Evolutionary conservation across 2,329 filamentous ascomycete species (phyloP).

Genomic region (Diaporthe sp.): DNA sequence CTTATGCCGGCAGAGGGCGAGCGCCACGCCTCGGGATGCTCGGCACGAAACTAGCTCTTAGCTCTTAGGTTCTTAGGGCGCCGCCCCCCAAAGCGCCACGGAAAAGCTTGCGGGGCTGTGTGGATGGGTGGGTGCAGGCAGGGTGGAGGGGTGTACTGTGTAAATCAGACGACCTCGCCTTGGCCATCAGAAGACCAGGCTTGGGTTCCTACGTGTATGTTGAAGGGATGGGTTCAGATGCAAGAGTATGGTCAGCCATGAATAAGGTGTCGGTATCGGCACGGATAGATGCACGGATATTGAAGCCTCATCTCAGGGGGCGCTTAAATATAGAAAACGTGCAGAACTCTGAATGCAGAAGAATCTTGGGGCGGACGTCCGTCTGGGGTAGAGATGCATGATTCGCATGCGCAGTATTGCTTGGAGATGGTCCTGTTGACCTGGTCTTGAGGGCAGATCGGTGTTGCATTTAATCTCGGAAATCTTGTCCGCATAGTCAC

Average conservation of each 20-base stretch:
- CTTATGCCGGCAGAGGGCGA: constrained; percentile 25
- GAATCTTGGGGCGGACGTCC: constrained; percentile 18
- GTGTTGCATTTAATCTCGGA: constrained; percentile 16
- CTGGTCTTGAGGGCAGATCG: constrained; percentile 23
- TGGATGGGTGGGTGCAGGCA: neutral
- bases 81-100: neutral
- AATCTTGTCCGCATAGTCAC: constrained; percentile 24
- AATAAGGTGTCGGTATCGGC: constrained; percentile 1
- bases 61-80: neutral
- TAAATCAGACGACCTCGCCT: constrained; percentile 20
- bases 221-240: neutral
- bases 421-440: constrained; percentile 17
- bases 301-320: no score
- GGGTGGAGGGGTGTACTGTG: neutral
- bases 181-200: neutral
- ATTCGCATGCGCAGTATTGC: neutral
- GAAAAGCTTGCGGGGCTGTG: constrained; percentile 1
- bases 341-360: constrained; percentile 2
- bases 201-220: neutral
- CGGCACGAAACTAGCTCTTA: constrained; percentile 20
- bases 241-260: neutral
- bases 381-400: constrained; percentile 15
- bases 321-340: constrained; percentile 25
- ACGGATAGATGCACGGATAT: neutral
- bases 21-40: constrained; percentile 13